Evolutionary conservation across 495 filamentous ascomycete species (phyloP).

Genomic region (Penicillium dipodomyicola): DNA sequence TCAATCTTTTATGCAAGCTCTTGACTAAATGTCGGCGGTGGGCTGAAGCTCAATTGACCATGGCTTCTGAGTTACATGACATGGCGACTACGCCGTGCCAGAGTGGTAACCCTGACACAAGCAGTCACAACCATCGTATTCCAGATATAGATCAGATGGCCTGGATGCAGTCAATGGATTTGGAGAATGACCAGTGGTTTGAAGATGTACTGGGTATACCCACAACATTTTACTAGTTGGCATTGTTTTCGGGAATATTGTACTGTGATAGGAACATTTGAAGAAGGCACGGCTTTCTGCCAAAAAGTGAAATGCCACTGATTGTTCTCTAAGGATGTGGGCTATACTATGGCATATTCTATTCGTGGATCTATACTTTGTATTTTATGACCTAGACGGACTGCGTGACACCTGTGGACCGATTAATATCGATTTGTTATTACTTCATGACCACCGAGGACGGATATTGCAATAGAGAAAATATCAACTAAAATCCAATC

Average conservation of each 20-base stretch:
- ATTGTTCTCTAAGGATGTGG: too few species aligned
- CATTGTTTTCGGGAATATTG: neutral
- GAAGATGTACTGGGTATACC: slow-evolving; percentile 25
- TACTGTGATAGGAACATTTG: too few species aligned
- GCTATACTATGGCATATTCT: too few species aligned
- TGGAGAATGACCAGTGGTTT: slow-evolving; percentile 33
- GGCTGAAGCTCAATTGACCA: slow-evolving; percentile 20
- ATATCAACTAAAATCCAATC: neutral
- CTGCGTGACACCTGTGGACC: too few species aligned
- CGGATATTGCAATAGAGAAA: neutral
- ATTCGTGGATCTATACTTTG: too few species aligned
- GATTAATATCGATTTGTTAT: neutral
- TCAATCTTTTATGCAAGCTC: slow-evolving; percentile 28
- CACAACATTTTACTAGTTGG: slow-evolving; percentile 7
- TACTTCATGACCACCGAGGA: neutral
- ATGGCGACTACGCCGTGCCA: neutral
- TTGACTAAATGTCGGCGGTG: slow-evolving; percentile 25
- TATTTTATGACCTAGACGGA: too few species aligned
- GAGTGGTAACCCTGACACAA: slow-evolving; percentile 2
- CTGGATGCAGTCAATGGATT: slow-evolving; percentile 34
- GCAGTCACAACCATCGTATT: slow-evolving; percentile 10
- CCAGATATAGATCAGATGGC: slow-evolving; percentile 30
- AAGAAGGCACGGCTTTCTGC: too few species aligned
- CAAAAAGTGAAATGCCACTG: too few species aligned
- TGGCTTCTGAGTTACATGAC: slow-evolving; percentile 7